These are phyloP conservation scores for Blastomyces parvus DNA, from an alignment of 2,329 filamentous ascomycete species.

Conservation along the genomic window DNA sequence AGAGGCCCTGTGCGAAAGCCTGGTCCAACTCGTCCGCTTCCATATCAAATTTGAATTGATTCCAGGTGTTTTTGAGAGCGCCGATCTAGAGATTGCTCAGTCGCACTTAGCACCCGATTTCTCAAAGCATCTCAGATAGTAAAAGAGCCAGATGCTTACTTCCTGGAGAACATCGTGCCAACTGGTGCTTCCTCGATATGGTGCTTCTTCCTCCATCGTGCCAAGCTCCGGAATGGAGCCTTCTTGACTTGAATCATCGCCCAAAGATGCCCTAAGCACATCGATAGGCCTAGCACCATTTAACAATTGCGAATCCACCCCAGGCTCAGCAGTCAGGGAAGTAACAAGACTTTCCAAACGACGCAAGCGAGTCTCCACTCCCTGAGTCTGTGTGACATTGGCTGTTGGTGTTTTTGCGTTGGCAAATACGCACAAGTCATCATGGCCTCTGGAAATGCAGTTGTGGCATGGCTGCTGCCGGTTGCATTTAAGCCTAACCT, in stretches of 20 bases:
- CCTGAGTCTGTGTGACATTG: background rate
- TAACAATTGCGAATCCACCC: background rate
- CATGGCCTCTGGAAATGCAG: conserved; percentile 4
- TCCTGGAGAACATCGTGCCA: conserved; percentile 24
- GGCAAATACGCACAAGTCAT: conserved; percentile 1
- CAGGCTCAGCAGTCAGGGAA: conserved; percentile 14
- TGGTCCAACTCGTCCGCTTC: conserved; percentile 2
- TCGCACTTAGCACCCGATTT: background rate
- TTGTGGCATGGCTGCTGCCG: conserved; percentile 7
- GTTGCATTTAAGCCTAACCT: conserved; percentile 6
- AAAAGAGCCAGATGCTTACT: conserved; percentile 22
- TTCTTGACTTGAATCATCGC: conserved; percentile 1
- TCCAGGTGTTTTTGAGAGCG: conserved; percentile 6
- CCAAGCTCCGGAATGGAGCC: background rate
- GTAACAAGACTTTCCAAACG: conserved; percentile 21
- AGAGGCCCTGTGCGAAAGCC: conserved; percentile 2
- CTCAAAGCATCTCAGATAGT: conserved; percentile 5
- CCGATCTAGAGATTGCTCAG: background rate
- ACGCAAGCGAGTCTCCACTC: conserved; percentile 5
- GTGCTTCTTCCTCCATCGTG: conserved; percentile 19
- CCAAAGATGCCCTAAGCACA: background rate
- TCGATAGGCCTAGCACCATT: too few relatives aligned
- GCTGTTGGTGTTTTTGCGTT: background rate
- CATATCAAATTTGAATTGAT: conserved; percentile 5
- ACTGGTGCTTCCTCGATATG: conserved; percentile 24